Conservation (phyloP, 805 yeast species). For the Metschnikowia peoriensis region DNA sequence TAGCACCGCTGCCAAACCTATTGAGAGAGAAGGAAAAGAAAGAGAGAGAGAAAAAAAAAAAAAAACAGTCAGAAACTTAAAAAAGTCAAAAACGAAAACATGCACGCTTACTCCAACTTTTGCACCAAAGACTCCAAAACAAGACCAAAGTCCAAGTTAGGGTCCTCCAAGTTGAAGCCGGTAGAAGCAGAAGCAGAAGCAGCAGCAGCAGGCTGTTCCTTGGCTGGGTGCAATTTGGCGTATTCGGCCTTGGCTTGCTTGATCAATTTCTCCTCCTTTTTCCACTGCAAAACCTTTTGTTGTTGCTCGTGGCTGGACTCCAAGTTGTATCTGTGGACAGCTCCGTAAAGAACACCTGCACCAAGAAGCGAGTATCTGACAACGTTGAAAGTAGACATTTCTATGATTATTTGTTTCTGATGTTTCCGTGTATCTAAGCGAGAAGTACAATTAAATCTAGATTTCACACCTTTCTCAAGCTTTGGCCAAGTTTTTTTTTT, state of each 20-base stretch:
- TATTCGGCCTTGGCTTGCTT: slow-evolving; percentile 87
- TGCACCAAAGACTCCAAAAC: slow-evolving; percentile 66
- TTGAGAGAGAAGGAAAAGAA: background rate
- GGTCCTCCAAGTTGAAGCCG: slow-evolving; percentile 73
- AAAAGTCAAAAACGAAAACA: background rate
- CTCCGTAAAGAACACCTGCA: slow-evolving; percentile 86
- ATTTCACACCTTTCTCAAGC: background rate
- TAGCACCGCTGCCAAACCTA: background rate
- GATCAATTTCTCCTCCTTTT: slow-evolving; percentile 70
- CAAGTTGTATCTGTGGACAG: slow-evolving; percentile 72
- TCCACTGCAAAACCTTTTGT: slow-evolving; percentile 57
- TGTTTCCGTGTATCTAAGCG: background rate
- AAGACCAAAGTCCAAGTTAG: slow-evolving; percentile 80
- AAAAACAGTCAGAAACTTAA: too few species aligned
- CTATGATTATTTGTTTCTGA: background rate
- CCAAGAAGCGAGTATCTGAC: slow-evolving; percentile 91
- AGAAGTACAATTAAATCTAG: background rate
- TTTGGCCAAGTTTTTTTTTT: slow-evolving; percentile 5
- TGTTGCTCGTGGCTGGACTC: slow-evolving; percentile 57
- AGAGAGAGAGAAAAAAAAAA: too few species aligned
- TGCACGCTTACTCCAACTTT: slow-evolving; percentile 36
- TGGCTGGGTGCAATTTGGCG: slow-evolving; percentile 50
- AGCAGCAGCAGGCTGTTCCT: slow-evolving; percentile 32
- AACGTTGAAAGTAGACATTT: slow-evolving; percentile 54
- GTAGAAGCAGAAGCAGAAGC: slow-evolving; percentile 38